phyloP scores from a whole-genome alignment of 2,329 filamentous ascomycete species.

The Cylindrodendrum hubeiense region DNA sequence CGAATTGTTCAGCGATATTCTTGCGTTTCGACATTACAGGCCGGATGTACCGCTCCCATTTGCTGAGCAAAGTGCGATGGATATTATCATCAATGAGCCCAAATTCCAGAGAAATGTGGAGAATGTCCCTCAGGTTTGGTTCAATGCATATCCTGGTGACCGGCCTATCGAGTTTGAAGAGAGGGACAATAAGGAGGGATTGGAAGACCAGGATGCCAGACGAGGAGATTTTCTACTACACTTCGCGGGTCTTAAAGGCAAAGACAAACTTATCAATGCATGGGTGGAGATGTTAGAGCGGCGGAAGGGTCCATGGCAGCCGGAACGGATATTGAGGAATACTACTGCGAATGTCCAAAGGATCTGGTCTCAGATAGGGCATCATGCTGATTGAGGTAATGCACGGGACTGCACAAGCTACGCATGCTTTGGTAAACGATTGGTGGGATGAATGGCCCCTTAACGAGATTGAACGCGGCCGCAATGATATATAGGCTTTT shows the following conservation, averaged over 20 bases:
- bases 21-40: background rate
- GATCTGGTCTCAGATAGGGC: background rate
- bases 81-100: slow-evolving; percentile 1
- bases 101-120: background rate
- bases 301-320: background rate
- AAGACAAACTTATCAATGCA: background rate
- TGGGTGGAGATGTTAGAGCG: slow-evolving; percentile 1
- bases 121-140: background rate
- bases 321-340: slow-evolving; percentile 4
- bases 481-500: background rate
- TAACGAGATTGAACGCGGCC: background rate
- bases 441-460: background rate
- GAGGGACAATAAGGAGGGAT: background rate
- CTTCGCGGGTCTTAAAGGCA: background rate
- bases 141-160: slow-evolving; percentile 6
- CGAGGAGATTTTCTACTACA: slow-evolving; percentile 7
- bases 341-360: background rate
- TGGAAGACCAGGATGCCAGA: background rate
- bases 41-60: background rate
- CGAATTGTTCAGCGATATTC: background rate
- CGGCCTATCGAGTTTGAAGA: slow-evolving; percentile 3
- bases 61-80: slow-evolving; percentile 5
- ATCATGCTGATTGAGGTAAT: background rate
- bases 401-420: background rate
- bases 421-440: background rate